Evolutionary conservation across 2,329 filamentous ascomycete genomes (phyloP).

Genomic region (Hymenoscyphus fraxineus): DNA sequence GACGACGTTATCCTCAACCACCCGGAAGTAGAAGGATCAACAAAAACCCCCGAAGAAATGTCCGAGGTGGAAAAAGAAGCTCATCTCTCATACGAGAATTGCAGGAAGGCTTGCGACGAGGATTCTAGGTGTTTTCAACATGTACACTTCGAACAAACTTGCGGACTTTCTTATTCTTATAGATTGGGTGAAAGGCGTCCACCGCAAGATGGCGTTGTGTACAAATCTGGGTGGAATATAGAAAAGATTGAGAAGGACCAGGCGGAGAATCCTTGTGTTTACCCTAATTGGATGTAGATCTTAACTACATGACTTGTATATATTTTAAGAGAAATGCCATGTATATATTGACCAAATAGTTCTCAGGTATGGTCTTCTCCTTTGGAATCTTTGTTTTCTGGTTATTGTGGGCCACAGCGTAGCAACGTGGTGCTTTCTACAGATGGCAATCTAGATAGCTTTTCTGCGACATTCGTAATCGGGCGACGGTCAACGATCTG

Average conservation of each 20-base stretch:
- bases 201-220: neutral
- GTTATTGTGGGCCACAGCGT: no score
- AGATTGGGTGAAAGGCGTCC: neutral
- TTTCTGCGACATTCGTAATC: no score
- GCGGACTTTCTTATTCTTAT: slow-evolving; percentile 2
- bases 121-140: slow-evolving; percentile 35
- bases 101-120: slow-evolving; percentile 45
- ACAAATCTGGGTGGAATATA: neutral
- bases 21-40: slow-evolving; percentile 17
- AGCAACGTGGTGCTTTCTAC: no score
- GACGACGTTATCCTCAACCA: slow-evolving; percentile 39
- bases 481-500: no score
- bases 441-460: no score
- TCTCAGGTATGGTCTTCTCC: no score
- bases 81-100: slow-evolving; percentile 41
- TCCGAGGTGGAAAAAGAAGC: slow-evolving; percentile 38
- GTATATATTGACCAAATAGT: neutral
- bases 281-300: neutral
- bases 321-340: neutral
- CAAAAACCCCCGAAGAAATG: slow-evolving; percentile 35
- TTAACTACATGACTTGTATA: neutral
- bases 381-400: no score
- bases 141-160: slow-evolving; percentile 24
- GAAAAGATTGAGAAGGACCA: neutral
- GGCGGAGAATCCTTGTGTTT: neutral